Evolutionary conservation across 1,284 basidiomycete genomes (phyloP), one percentile per base, ranked within the genome.

Genomic region (Cryptococcus neoformans): DNA sequence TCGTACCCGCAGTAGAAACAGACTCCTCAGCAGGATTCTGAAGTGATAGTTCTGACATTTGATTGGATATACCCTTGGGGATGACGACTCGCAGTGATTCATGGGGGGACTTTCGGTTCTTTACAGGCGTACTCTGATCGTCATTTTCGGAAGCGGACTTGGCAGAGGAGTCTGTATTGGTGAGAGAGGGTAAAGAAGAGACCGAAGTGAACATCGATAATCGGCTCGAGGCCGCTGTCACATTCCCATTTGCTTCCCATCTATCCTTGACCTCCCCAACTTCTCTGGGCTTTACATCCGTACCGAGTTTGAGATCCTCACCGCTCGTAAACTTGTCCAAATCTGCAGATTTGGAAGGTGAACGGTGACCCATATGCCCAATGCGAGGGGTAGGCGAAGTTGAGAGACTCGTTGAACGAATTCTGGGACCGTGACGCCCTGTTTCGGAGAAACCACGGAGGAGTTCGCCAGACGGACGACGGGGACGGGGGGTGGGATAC

Each of bases 301-400:
- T 12, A 41, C 12, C 12, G 16, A 41, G 40, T 3, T 16, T 16
- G 12, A 41, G 16, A 16, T 16, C 16, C 40, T 41, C 40, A 38
- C 72, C 69, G n/a, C 62, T 53, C 3, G 68, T 64, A 55, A 67
- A 66, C 49, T 69, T 68, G 60, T 70, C 70, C 14, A 72, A 61
- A 58, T 76, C 74, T n/a, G 69, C 68, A 12, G 73, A 75, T 4
- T 70, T 63, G 7, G 73, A 73, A 3, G 72, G 74, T 11, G 69
- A 71, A 11, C 66, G 64, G 44, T 66, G 62, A 35, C 61, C 59
- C 28, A 28, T 28, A 28, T 28, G 28, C 28, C 28, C 28, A 8
- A 65, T 56, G 4, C 68, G 62, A 0, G 69, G 67, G 9, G 70
- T 66, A 10, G 62, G 62, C 10, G 63, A 71, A 4, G 74, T 74